Evolutionary conservation across 1,139 yeast species (phyloP), one percentile per base, ranked within the genome.

Genomic region (Scheffersomyces insectosa): DNA sequence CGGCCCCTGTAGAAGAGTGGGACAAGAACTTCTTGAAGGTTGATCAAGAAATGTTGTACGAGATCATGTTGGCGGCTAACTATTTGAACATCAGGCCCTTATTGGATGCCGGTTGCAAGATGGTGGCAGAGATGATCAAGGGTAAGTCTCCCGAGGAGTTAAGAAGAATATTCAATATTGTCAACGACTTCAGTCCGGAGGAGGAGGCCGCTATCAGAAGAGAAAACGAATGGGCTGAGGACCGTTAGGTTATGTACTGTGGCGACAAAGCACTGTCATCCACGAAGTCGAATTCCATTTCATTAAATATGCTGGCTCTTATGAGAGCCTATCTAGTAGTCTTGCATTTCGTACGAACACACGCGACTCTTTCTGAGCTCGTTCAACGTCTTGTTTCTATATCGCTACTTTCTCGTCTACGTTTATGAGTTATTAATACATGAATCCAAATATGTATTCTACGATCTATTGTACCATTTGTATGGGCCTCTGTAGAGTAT

Each of bases 201-300:
- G 99, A 95, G 67, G 99, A 93, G 70, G 97, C 95, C 39, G 98
- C 97, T 43, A 93, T 95, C 55, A 85, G 95, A 62, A 82, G 97
- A 60, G 99, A 93, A 68, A 93, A 93, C 63, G 99, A 93, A 66
- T 93, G 99, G 99, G 99, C 99, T 20, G 99, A 93, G 66, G 99
- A 93, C 66, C 90, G 97, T 62, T 90, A 65, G 65, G 6, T 16
- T 16, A 16, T 20, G 25, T 20, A 7, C 6, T 20, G 25, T 7
- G 25, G 25, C 9, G 8, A 6, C 20, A 16, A 16, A 16, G 20
- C 20, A 16, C 20, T 16, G 20, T 16, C 6, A 6, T 6, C 20
- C 6, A 6, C 5, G 20, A 16, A 16, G 20, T 16, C 20, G 20
- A 16, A 16, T 16, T 16, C 20, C 20, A 3, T 16, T 16, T 5